A percentile compares a stretch with the other conserved stretches of the same genome.
Conservation (phyloP, 805 yeast genomes). For the Kodamaea hsintzibuensis region DNA sequence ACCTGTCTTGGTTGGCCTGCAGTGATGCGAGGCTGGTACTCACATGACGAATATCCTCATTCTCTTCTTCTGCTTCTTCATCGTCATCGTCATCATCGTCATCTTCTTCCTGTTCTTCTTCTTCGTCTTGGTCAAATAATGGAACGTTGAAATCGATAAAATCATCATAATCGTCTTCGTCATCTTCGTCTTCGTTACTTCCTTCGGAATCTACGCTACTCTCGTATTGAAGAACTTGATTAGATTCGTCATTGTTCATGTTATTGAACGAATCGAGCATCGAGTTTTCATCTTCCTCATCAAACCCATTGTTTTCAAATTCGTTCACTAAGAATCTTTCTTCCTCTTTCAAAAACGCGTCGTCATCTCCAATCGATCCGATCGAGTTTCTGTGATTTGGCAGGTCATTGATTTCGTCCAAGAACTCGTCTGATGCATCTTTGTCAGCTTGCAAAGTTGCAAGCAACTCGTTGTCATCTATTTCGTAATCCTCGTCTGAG, state of each 20-base stretch:
- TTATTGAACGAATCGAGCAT: conserved; percentile 22
- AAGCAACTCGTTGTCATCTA: conserved; percentile 48
- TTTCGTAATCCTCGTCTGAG: conserved; percentile 68
- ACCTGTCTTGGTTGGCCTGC: neutral
- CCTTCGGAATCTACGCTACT: conserved; percentile 35
- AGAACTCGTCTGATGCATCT: conserved; percentile 39
- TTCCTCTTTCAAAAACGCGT: conserved; percentile 43
- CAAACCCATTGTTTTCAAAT: conserved; percentile 32
- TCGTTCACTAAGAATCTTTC: conserved; percentile 47
- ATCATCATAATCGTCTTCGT: conserved; percentile 45
- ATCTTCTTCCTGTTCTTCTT: conserved; percentile 6
- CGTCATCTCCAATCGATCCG: conserved; percentile 35
- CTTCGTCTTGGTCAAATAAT: conserved; percentile 21
- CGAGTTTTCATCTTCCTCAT: conserved; percentile 11
- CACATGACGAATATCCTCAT: conserved; percentile 2
- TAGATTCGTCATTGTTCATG: conserved; percentile 18
- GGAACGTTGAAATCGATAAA: conserved; percentile 38
- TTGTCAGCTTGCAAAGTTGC: conserved; percentile 50
- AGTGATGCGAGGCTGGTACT: neutral
- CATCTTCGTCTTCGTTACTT: conserved; percentile 31
- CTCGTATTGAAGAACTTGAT: conserved; percentile 43
- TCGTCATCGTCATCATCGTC: conserved; percentile 1
- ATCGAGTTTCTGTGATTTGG: conserved; percentile 23
- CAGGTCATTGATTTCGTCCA: conserved; percentile 5
- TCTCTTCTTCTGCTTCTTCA: conserved; percentile 5